These are phyloP conservation scores for Dictyophora rubrovolvata DNA, from an alignment of 768 basidiomycete species.

Conservation along the genomic window DNA sequence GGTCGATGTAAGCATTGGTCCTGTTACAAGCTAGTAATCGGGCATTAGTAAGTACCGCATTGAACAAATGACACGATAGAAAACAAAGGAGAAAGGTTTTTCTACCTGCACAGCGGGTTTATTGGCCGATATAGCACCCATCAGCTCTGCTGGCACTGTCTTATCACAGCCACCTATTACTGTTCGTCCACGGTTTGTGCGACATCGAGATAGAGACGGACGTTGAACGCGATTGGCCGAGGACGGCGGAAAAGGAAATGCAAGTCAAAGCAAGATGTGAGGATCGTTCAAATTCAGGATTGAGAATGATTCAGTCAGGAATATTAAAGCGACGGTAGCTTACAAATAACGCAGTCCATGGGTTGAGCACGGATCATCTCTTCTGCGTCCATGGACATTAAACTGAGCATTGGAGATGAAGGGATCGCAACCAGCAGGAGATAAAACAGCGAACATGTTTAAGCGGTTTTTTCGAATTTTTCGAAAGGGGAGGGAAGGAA, in stretches of 20 bases:
- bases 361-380: conserved; percentile 20
- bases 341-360: conserved; percentile 19
- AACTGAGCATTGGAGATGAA: not conserved
- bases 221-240: too few relatives aligned
- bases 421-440: not conserved
- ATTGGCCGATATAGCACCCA: conserved; percentile 19
- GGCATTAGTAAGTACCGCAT: not conserved
- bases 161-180: conserved; percentile 15
- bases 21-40: conserved; percentile 13
- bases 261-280: not conserved
- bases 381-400: conserved; percentile 20
- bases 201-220: not conserved
- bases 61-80: not conserved
- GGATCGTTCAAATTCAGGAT: not conserved
- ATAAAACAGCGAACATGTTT: not conserved
- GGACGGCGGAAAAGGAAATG: not conserved
- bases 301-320: not conserved
- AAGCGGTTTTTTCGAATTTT: not conserved
- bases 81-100: not conserved
- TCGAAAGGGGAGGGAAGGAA: too few relatives aligned
- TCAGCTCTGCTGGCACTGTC: conserved; percentile 21
- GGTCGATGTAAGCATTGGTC: conserved; percentile 16
- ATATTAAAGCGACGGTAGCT: not conserved
- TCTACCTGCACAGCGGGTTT: conserved; percentile 14
- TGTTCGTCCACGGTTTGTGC: not conserved